Evolutionary conservation across 2,329 filamentous ascomycete genomes (phyloP).

Genomic region (Trichoderma arundinaceum): DNA sequence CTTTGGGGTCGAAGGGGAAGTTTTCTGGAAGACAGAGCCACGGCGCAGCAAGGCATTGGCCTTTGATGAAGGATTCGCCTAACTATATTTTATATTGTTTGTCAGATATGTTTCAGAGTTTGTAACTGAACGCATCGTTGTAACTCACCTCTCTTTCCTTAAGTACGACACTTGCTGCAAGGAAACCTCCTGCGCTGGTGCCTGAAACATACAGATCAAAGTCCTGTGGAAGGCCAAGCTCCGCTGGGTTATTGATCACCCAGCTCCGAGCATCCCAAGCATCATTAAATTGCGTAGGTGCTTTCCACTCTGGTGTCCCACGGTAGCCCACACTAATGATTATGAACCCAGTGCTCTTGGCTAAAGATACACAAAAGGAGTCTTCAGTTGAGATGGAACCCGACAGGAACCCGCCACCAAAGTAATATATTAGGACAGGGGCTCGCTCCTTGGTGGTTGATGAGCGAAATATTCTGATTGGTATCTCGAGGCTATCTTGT

Average conservation of each 20-base stretch:
- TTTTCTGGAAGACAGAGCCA: conserved; percentile 7
- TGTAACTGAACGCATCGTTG: background rate
- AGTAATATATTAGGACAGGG: background rate
- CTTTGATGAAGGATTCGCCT: background rate
- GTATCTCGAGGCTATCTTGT: background rate
- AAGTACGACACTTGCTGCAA: background rate
- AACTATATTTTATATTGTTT: background rate
- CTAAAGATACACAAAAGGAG: background rate
- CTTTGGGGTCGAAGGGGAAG: conserved; percentile 6
- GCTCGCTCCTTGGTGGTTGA: background rate
- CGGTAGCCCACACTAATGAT: conserved; percentile 17
- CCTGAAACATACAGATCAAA: background rate
- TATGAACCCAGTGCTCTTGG: background rate
- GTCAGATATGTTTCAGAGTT: background rate
- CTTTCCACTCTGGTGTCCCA: background rate
- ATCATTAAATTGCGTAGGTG: conserved; percentile 6
- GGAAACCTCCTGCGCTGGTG: background rate
- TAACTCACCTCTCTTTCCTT: background rate
- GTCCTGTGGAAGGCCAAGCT: background rate
- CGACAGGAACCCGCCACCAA: background rate
- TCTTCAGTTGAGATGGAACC: conserved; percentile 6
- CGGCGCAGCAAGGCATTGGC: background rate
- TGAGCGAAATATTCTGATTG: conserved; percentile 1
- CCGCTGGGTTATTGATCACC: background rate
- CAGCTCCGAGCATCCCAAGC: conserved; percentile 12